These are phyloP conservation scores for Aspergillus homomorphus DNA, from an alignment of 495 filamentous ascomycete genomes.

Conservation along the genomic window DNA sequence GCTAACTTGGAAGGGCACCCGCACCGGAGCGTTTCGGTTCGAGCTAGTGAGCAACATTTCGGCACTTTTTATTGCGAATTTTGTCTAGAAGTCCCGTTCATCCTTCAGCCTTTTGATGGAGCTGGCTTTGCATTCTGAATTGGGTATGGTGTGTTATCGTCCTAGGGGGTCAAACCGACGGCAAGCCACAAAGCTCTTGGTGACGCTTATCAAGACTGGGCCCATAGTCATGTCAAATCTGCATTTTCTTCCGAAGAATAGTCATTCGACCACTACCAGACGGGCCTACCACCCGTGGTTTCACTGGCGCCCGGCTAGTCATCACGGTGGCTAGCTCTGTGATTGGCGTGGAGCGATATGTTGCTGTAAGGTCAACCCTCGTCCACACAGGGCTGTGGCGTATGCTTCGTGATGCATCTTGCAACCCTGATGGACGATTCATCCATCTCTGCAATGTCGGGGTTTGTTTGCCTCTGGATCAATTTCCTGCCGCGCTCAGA, in stretches of 20 bases:
- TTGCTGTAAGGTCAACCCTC: background rate
- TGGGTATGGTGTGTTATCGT: background rate
- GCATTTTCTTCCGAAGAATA: background rate
- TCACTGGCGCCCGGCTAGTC: slow-evolving; percentile 1
- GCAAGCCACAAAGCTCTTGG: background rate
- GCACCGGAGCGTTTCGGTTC: slow-evolving; percentile 15
- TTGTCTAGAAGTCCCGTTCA: slow-evolving; percentile 5
- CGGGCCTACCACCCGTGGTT: slow-evolving; percentile 1
- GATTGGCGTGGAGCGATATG: background rate
- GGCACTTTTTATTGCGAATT: slow-evolving; percentile 14
- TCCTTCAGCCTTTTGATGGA: slow-evolving; percentile 2
- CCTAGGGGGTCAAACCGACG: background rate
- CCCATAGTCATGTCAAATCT: background rate
- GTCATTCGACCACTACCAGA: slow-evolving; percentile 5
- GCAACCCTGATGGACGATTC: background rate
- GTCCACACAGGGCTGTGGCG: background rate
- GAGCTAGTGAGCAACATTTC: slow-evolving; percentile 12
- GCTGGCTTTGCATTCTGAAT: background rate
- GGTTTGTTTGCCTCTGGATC: background rate
- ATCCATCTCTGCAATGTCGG: background rate
- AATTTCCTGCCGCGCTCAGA: background rate
- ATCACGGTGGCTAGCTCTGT: background rate
- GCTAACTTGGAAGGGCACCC: slow-evolving; percentile 17
- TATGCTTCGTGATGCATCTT: background rate
- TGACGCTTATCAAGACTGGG: background rate